These are phyloP conservation scores for Phytophthora megakarya DNA, from an alignment of 352 stramenopile species.

Conservation along the genomic window DNA sequence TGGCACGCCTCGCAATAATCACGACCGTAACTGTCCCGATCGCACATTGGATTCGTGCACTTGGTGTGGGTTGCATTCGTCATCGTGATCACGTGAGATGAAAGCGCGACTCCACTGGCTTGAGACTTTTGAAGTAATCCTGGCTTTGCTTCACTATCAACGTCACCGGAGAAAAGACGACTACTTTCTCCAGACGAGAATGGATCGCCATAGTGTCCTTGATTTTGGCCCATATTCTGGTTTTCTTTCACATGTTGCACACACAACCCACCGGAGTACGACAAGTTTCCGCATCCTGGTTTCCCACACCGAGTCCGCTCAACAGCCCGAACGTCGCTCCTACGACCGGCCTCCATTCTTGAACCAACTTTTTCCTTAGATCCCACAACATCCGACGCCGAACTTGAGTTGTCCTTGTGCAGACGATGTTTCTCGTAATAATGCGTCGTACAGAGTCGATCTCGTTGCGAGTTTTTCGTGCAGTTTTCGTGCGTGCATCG, in stretches of 20 bases:
- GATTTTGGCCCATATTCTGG: constrained; percentile 18
- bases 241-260: constrained; percentile 53
- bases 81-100: constrained; percentile 16
- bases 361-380: constrained; percentile 11
- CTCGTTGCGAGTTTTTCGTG: constrained; percentile 87
- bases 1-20: constrained; percentile 71
- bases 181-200: constrained; percentile 13
- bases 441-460: constrained; percentile 84
- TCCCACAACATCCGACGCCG: not conserved
- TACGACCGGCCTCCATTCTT: not conserved
- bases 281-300: constrained; percentile 46
- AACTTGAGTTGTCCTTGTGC: constrained; percentile 28
- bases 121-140: constrained; percentile 33
- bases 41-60: constrained; percentile 68
- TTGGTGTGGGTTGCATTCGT: constrained; percentile 21
- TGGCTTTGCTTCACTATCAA: constrained; percentile 39
- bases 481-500: constrained; percentile 78
- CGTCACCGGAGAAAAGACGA: constrained; percentile 9
- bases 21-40: constrained; percentile 51
- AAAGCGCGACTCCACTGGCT: constrained; percentile 9
- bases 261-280: constrained; percentile 58
- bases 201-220: constrained; percentile 18
- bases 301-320: constrained; percentile 39
- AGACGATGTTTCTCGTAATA: constrained; percentile 78
- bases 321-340: constrained; percentile 34